Evolutionary conservation across 805 yeast genomes (phyloP).

Genomic region (Candida khao-thaluensis): DNA sequence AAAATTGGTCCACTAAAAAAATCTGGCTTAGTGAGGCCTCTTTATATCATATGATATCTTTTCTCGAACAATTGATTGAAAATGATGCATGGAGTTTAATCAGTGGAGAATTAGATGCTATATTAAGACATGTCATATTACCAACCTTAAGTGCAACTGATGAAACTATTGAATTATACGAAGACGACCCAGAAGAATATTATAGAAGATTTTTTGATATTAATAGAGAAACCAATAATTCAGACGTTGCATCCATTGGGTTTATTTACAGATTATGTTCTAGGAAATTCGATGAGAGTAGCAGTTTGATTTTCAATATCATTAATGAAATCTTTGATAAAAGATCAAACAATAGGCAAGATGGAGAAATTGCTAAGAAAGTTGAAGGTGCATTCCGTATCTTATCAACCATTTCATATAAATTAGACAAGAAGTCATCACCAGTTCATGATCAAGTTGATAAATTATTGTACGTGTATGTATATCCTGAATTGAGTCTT

Average conservation of each 20-base stretch:
- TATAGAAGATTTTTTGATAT: slow-evolving; percentile 46
- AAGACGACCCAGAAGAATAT: slow-evolving; percentile 47
- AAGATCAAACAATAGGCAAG: slow-evolving; percentile 29
- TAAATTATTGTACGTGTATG: slow-evolving; percentile 35
- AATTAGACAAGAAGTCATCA: slow-evolving; percentile 32
- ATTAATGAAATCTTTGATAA: slow-evolving; percentile 35
- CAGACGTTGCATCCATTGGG: slow-evolving; percentile 51
- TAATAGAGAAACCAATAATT: slow-evolving; percentile 45
- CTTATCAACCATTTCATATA: slow-evolving; percentile 40
- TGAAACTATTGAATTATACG: slow-evolving; percentile 41
- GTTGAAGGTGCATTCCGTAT: slow-evolving; percentile 44
- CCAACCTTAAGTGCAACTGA: slow-evolving; percentile 41
- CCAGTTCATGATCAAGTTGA: slow-evolving; percentile 43
- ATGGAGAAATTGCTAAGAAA: slow-evolving; percentile 30
- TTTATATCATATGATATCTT: slow-evolving; percentile 42
- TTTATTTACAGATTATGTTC: slow-evolving; percentile 41
- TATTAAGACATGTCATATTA: slow-evolving; percentile 38
- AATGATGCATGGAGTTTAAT: slow-evolving; percentile 39
- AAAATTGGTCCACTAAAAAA: slow-evolving; percentile 37
- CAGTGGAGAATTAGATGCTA: slow-evolving; percentile 40
- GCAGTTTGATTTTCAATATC: slow-evolving; percentile 27
- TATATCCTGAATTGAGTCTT: slow-evolving; percentile 39
- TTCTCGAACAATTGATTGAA: slow-evolving; percentile 41
- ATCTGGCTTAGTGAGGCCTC: slow-evolving; percentile 43
- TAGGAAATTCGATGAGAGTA: slow-evolving; percentile 40